Percentiles rank a stretch among this genome's conserved stretches.
Evolutionary conservation across 371 early-diverging fungal genomes (phyloP).

Genomic region (Mucor irregularis): DNA sequence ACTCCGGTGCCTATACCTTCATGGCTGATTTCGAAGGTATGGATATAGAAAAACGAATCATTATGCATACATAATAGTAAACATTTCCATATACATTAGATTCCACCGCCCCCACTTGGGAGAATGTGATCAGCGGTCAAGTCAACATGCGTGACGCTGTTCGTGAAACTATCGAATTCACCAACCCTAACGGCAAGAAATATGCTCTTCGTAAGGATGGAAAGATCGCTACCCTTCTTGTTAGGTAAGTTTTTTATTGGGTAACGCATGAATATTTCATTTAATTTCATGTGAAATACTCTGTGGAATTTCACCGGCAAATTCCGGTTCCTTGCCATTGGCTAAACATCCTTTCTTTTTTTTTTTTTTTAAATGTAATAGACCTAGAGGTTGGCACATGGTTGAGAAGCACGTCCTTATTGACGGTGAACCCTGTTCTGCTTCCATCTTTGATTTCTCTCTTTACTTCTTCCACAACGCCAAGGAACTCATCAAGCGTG

Average conservation of each 20-base stretch:
- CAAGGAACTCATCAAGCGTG: conserved; percentile 73
- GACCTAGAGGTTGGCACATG: conserved; percentile 98
- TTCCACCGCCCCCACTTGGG: conserved; percentile 93
- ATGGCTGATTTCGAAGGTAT: conserved; percentile 98
- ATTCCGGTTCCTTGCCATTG: conserved; percentile 3
- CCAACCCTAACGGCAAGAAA: conserved; percentile 88
- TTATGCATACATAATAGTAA: neutral
- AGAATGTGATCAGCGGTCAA: conserved; percentile 85
- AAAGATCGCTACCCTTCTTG: conserved; percentile 85
- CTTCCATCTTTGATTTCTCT: conserved; percentile 93
- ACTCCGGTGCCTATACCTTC: conserved; percentile 90
- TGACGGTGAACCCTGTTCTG: conserved; percentile 90
- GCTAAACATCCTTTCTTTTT: neutral
- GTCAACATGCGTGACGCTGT: conserved; percentile 93
- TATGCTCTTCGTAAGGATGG: conserved; percentile 80
- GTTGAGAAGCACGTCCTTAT: conserved; percentile 92
- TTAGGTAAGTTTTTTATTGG: conserved; percentile 59
- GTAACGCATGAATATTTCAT: neutral
- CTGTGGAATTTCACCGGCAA: neutral
- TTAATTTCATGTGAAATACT: conserved; percentile 1
- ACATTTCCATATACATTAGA: conserved; percentile 49
- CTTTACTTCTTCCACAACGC: conserved; percentile 98
- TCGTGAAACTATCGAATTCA: conserved; percentile 78
- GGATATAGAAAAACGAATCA: neutral
- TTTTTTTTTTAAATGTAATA: conserved; percentile 11